These are phyloP conservation scores for Auriscalpium orientale DNA, from an alignment of 768 basidiomycete species.

Conservation along the genomic window DNA sequence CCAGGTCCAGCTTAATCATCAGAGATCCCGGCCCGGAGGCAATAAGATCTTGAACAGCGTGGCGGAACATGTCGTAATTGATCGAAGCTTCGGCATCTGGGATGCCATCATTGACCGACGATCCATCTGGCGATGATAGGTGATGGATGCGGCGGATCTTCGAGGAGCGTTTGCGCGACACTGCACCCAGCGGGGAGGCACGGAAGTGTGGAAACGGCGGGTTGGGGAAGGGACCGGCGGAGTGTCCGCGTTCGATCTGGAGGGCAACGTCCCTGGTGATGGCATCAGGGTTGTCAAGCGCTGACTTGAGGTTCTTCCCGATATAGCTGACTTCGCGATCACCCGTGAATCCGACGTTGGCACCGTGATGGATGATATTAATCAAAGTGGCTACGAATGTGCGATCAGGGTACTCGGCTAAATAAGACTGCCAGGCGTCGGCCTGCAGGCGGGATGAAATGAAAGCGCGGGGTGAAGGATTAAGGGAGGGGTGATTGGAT, in stretches of 20 bases:
- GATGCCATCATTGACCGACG: conserved; percentile 20
- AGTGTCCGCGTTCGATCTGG: conserved; percentile 7
- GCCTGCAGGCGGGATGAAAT: conserved; percentile 3
- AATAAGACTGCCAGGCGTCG: conserved; percentile 8
- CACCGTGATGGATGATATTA: conserved; percentile 10
- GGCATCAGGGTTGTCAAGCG: conserved; percentile 5
- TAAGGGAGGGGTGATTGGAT: conserved; percentile 4
- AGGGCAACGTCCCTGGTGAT: conserved; percentile 8
- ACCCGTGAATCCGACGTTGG: conserved; percentile 3
- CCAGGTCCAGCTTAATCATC: conserved; percentile 30
- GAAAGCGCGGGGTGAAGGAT: not conserved
- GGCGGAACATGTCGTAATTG: conserved; percentile 23
- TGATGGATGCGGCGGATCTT: conserved; percentile 16
- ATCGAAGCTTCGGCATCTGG: conserved; percentile 24
- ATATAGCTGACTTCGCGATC: conserved; percentile 1
- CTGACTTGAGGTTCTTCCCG: conserved; percentile 14
- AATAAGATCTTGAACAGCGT: conserved; percentile 13
- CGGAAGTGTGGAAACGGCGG: conserved; percentile 16
- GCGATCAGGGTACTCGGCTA: conserved; percentile 10
- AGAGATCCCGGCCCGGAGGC: conserved; percentile 21
- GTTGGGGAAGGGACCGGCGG: conserved; percentile 12
- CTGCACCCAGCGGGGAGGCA: conserved; percentile 15
- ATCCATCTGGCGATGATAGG: conserved; percentile 15
- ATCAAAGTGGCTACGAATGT: conserved; percentile 9
- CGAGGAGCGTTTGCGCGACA: conserved; percentile 12